Base-by-base conservation (phyloP, 2,329 filamentous ascomycete species). In the Penicillium sp. region DNA sequence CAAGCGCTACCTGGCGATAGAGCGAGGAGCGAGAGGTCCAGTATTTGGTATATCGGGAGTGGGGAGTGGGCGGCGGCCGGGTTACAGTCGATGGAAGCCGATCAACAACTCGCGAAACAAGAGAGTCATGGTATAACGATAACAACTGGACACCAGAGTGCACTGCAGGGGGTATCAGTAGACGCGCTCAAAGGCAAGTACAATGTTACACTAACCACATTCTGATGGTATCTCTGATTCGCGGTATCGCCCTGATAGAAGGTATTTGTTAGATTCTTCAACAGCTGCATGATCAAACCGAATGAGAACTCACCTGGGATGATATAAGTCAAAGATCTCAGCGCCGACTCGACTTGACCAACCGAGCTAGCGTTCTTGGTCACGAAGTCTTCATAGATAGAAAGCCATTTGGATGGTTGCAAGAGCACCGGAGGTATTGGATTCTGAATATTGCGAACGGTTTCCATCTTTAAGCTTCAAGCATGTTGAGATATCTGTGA, bases 141-240 rank as follows among this genome's bases (percentile, higher is more conserved):
- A 97, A 86, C 17, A 97, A 83, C 72, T 96, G 92, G 27, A 97
- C 90, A 62, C 88, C 87, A 15, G 91, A 94, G 74, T 96, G 91
- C 49, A 96, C 82, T 85, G 64, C 9, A 65, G 55, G 62, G 61
- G 54, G 10, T 43, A 39, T 57, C 49, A 57, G 49, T 36, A 33
- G 23, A 23, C 33, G 36, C 42, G 43, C 43, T 41, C 49, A 21
- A 43, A 21, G 15, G 5, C 25, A 43, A 36, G 49, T 48, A 23
- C n/a, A n/a, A 35, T 23, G 21, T 54, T 51, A 38, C 35, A 74
- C 81, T 62, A 79, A 85, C 85, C 83, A 45, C 90, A 93, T 77
- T 99, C 94, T 51, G 93, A 96, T 49, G 93, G 91, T 66, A 97
- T 89, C 74, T 97, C 94, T 61, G 93, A 93, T 77, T 97, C 93